Evolutionary conservation across 148 eudicot genomes (phyloP), one percentile per base, ranked within the genome.

Genomic region (Arctostaphylos glauca): DNA sequence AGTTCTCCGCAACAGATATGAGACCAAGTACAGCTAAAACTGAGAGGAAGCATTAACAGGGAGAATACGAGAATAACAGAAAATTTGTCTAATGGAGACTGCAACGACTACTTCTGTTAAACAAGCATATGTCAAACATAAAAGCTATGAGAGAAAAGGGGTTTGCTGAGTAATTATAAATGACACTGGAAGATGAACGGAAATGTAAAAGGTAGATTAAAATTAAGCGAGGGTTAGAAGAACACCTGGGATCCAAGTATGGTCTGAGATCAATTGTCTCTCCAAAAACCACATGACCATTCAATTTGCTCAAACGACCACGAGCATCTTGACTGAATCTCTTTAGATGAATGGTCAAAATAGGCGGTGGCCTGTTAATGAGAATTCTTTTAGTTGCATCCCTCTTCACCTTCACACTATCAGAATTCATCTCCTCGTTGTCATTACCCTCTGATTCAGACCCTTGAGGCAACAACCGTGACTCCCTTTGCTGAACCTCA

Each of bases 311-410:
- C 75, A 94, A 84, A 72, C 97, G 97, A 54, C 98, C 98, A 89
- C 94, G 92, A 74, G 89, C 91, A 91, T 94, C 98, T 92, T 94
- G 99, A 85, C 87, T 82, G 89, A 97, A 97, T 85, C 99, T 90
- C 86, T 97, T 97, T 75, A 97, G 88, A 87, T 94, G 99, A 74
- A 97, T 90, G 79, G 99, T 97, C 88, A 97, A 84, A 82, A 92
- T 82, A 49, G 92, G 83, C 43, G 99, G 99, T 79, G 89, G 87
- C 81, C 85, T 92, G 81, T 88, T 84, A 82, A 97, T 91, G 46
- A 91, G 89, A 49, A 91, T 90, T 85, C 94, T 91, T 88, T 94
- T 97, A 79, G 91, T 93, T 52, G 99, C 99, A 83, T 92, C 92
- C 77, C 98, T 90, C 88, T 87, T 89, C 81, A 91, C 99, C 91